Percentiles rank a stretch among this genome's conserved stretches.
These are phyloP conservation scores for Jackrogersella multiformis DNA, from an alignment of 495 filamentous ascomycete species.

Conservation along the genomic window DNA sequence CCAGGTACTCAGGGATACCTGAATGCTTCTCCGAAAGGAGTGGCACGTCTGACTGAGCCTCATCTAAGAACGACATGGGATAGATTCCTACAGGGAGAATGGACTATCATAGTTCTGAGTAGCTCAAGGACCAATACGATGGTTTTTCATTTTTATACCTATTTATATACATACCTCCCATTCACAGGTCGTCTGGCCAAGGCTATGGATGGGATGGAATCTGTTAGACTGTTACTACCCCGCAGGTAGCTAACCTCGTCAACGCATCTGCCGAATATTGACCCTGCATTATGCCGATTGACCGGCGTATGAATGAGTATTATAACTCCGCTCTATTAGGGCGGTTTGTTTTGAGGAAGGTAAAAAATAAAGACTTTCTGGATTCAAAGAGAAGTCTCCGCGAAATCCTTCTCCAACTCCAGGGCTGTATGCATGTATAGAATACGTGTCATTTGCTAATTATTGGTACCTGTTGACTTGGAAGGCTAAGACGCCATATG, in stretches of 20 bases:
- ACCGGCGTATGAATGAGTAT: constrained; percentile 11
- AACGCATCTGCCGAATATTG: constrained; percentile 39
- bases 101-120: not conserved
- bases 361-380: constrained; percentile 7
- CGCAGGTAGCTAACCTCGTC: constrained; percentile 36
- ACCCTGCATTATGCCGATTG: constrained; percentile 36
- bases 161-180: no score
- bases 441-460: no score
- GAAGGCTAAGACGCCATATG: no score
- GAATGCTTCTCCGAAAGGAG: constrained; percentile 54
- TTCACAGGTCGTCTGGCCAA: constrained; percentile 18
- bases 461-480: no score
- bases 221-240: constrained; percentile 30
- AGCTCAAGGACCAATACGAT: not conserved
- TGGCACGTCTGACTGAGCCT: constrained; percentile 49
- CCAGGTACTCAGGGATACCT: constrained; percentile 53
- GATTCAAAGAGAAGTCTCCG: not conserved
- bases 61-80: constrained; percentile 46
- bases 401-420: no score
- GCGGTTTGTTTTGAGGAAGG: not conserved
- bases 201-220: not conserved
- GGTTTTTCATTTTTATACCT: constrained; percentile 11
- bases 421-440: no score
- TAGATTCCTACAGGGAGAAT: not conserved
- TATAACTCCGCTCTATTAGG: not conserved